These are phyloP conservation scores for Albifimbria verrucaria DNA, from an alignment of 2,329 filamentous ascomycete species.

Conservation along the genomic window DNA sequence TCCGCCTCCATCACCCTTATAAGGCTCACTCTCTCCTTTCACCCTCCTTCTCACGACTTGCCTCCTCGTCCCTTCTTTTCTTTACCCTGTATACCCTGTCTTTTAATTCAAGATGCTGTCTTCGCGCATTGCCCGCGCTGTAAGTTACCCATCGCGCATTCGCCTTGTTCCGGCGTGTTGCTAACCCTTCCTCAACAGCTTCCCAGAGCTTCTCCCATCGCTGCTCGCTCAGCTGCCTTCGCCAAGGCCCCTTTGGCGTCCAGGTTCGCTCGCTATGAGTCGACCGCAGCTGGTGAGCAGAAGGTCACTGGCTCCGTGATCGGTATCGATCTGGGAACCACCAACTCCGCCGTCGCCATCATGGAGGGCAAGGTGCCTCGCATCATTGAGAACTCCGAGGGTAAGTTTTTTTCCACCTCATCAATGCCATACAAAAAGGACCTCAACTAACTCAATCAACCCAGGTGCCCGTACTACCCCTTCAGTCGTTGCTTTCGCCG, in stretches of 20 bases:
- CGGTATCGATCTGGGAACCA: constrained; percentile 97
- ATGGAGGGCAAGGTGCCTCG: constrained; percentile 96
- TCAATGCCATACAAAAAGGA: constrained; percentile 7
- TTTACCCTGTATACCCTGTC: constrained; percentile 31
- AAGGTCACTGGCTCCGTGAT: constrained; percentile 97
- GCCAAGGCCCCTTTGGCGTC: constrained; percentile 69
- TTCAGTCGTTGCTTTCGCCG: constrained; percentile 91
- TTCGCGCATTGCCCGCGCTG: constrained; percentile 70
- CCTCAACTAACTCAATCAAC: constrained; percentile 5
- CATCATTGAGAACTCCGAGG: constrained; percentile 98
- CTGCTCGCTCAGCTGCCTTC: constrained; percentile 64
- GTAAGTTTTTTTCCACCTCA: constrained; percentile 39
- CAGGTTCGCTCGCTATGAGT: constrained; percentile 75
- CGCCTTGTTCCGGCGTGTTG: constrained; percentile 4
- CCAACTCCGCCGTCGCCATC: constrained; percentile 93
- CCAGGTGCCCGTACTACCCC: constrained; percentile 43
- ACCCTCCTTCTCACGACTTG: constrained; percentile 24
- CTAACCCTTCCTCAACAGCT: constrained; percentile 49
- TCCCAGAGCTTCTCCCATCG: constrained; percentile 69
- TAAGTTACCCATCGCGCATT: constrained; percentile 44
- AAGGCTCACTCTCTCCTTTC: constrained; percentile 16
- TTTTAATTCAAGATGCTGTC: constrained; percentile 62
- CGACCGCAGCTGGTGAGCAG: constrained; percentile 43
- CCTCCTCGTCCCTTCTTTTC: constrained; percentile 29
- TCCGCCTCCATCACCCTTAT: constrained; percentile 10